Evolutionary conservation across 1,139 yeast genomes (phyloP).

Genomic region (Geotrichum klebahnii): DNA sequence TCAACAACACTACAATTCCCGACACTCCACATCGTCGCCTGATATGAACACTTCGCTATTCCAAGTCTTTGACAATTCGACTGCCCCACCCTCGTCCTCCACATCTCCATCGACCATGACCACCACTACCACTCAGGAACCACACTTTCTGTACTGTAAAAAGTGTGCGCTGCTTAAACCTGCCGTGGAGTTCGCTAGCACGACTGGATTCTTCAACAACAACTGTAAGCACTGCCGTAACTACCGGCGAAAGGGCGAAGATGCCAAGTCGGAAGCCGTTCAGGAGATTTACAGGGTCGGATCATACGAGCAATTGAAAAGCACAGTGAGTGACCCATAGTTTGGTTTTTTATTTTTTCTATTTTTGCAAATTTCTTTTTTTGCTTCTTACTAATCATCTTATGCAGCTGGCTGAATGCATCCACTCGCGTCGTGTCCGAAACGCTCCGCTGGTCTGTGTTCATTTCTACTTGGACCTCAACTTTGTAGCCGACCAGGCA

Average conservation of each 20-base stretch:
- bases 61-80: too few species aligned
- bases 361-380: not conserved
- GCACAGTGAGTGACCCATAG: constrained; percentile 1
- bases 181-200: constrained; percentile 22
- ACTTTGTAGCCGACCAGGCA: constrained; percentile 6
- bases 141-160: constrained; percentile 20
- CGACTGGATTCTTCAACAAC: constrained; percentile 22
- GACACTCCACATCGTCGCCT: too few species aligned
- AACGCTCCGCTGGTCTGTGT: constrained; percentile 18
- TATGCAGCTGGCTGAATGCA: constrained; percentile 21
- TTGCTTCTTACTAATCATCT: not conserved
- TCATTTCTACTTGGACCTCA: constrained; percentile 19
- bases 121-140: constrained; percentile 12
- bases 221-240: constrained; percentile 22
- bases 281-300: constrained; percentile 20
- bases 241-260: constrained; percentile 22
- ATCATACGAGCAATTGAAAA: constrained; percentile 16
- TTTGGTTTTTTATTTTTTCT: not conserved
- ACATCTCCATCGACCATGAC: too few species aligned
- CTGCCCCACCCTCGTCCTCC: too few species aligned
- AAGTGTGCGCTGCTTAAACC: constrained; percentile 22
- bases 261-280: constrained; percentile 21
- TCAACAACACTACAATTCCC: constrained; percentile 7
- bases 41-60: too few species aligned
- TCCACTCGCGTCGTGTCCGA: constrained; percentile 9